Conservation (phyloP, 2,329 filamentous ascomycete species). For the Drechslera avenae region DNA sequence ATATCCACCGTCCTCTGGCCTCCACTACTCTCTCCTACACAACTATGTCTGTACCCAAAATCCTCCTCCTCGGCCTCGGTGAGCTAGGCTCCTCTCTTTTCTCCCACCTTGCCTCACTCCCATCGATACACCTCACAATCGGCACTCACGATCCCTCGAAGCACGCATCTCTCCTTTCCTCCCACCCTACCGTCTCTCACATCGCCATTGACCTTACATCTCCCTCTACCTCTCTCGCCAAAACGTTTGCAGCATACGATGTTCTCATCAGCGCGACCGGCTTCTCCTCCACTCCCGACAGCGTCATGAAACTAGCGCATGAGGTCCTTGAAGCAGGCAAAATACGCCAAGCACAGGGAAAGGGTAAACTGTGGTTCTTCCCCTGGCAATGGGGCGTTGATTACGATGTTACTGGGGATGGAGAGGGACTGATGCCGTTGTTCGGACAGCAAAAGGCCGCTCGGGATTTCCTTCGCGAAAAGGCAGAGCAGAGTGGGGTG, state of each 20-base stretch:
- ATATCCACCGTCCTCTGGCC: not conserved
- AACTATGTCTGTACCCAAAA: conserved; percentile 18
- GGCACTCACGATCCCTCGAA: conserved; percentile 60
- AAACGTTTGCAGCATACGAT: conserved; percentile 53
- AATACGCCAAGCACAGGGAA: conserved; percentile 32
- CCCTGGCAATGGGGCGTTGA: conserved; percentile 79
- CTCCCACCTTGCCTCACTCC: conserved; percentile 56
- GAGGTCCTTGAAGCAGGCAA: conserved; percentile 61
- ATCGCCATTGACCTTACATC: conserved; percentile 52
- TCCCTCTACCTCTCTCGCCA: conserved; percentile 34
- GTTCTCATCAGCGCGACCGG: conserved; percentile 66
- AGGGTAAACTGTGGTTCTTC: conserved; percentile 54
- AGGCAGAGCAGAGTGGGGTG: conserved; percentile 42
- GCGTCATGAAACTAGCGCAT: conserved; percentile 62
- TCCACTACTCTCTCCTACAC: not conserved
- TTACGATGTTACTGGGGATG: conserved; percentile 66
- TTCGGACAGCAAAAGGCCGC: conserved; percentile 69
- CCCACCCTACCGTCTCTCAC: conserved; percentile 38
- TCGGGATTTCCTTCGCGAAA: conserved; percentile 30
- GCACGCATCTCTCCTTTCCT: conserved; percentile 33
- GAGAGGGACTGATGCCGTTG: conserved; percentile 64
- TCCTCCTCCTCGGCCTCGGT: conserved; percentile 70
- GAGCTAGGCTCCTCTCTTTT: conserved; percentile 67
- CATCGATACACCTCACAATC: conserved; percentile 55
- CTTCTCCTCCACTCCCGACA: conserved; percentile 61